Evolutionary conservation across 139 green algal genomes (phyloP), one percentile per base, ranked within the genome.

Genomic region (Coelastrella sp.): DNA sequence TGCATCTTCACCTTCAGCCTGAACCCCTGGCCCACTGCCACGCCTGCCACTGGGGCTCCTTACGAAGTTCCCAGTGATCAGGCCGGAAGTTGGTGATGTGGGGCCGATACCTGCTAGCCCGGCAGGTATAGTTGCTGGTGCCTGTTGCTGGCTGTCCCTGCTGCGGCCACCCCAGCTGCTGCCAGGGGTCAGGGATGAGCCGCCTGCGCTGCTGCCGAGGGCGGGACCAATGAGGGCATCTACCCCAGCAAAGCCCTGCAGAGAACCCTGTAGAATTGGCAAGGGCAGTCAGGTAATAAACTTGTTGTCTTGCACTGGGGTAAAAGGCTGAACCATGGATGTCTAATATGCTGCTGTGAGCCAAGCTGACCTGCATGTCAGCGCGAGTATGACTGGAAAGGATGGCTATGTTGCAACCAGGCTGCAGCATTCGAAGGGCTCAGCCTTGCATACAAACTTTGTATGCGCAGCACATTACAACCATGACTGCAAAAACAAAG

Each of bases 171-270:
- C 59, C 56, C 78, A 54, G 78, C 19, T 66, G 78, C 78, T 14
- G 56, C 5, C 47, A 22, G 78, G 22, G 14, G 75, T 14, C 6
- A 20, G 7, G 7, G 3, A 20, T 16, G 7, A 17, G 19, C 57
- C 16, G 22, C 57, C 57, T n/a, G 57, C 22, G 19, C 57, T 71
- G 19, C 57, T 22, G 56, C 79, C 79, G 5, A 85, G 22, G 5
- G 22, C 60, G 7, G 8, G 22, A 65, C 82, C 82, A 10, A 88
- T 88, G 13, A 88, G 65, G 5, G 47, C 19, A 59, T 88, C 82
- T 2, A 47, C 82, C 17, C 54, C 64, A 19, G 82, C 82, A 88
- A 88, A 88, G 16, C 82, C 82, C 47, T 88, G 82, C 65, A 88
- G 17, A 57, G 61, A 79, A 19, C 82, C 82, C 65, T 88, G 82